Percentiles rank a stretch among this genome's conserved stretches.
Evolutionary conservation across 345 rosid species (phyloP).

Genomic region (Carallia pectinifolia): DNA sequence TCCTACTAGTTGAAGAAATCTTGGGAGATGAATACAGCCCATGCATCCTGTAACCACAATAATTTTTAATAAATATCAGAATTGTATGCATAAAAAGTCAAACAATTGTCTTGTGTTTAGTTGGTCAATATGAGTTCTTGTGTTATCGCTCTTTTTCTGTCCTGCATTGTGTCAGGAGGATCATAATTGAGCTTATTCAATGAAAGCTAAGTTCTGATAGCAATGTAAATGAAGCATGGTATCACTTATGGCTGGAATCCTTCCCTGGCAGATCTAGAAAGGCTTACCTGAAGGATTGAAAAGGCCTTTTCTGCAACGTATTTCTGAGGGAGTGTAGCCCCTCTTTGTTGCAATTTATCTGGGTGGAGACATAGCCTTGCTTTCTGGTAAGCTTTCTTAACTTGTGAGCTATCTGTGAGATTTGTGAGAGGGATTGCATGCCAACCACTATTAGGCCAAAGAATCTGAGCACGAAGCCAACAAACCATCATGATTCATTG

Average conservation of each 20-base stretch:
- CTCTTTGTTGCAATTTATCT: conserved; percentile 84
- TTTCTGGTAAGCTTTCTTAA: conserved; percentile 89
- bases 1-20: conserved; percentile 38
- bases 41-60: conserved; percentile 56
- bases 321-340: conserved; percentile 63
- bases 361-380: conserved; percentile 95
- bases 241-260: background rate
- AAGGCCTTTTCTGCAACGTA: conserved; percentile 70
- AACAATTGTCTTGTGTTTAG: background rate
- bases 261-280: background rate
- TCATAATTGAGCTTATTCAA: too few relatives aligned
- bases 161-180: too few relatives aligned
- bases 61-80: background rate
- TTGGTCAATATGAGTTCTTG: background rate
- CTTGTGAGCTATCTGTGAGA: conserved; percentile 66
- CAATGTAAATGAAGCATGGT: too few relatives aligned
- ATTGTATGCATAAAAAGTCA: background rate
- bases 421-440: conserved; percentile 46
- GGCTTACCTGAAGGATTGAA: conserved; percentile 71
- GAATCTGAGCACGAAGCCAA: conserved; percentile 44
- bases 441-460: conserved; percentile 85
- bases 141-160: background rate
- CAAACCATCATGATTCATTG: background rate
- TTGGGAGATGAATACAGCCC: conserved; percentile 58
- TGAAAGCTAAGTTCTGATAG: too few relatives aligned